Percentiles rank a stretch among this genome's conserved stretches.
These are phyloP conservation scores for Phellopilus nigrolimitatus DNA, from an alignment of 1,284 basidiomycete genomes.

Conservation along the genomic window DNA sequence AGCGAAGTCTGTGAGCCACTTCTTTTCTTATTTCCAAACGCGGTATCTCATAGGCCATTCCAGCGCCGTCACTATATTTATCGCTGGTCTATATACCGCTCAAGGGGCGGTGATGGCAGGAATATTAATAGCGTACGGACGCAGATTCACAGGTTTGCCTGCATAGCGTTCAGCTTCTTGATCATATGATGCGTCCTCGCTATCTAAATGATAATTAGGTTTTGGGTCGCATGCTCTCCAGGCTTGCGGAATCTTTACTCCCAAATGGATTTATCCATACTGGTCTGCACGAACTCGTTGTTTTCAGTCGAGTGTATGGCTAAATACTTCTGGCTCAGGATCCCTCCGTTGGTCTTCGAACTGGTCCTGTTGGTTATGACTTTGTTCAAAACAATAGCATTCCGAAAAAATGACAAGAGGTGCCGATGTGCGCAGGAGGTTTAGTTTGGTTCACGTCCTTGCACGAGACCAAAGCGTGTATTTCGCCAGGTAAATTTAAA, in stretches of 20 bases:
- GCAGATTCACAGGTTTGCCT: not conserved
- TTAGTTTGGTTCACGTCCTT: not conserved
- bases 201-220: not conserved
- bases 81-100: not conserved
- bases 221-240: not conserved
- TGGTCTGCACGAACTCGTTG: not conserved
- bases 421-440: not conserved
- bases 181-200: not conserved
- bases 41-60: not conserved
- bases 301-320: too few species aligned
- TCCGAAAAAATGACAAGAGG: not conserved
- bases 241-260: not conserved
- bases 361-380: constrained; percentile 5
- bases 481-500: not conserved
- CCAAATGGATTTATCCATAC: not conserved
- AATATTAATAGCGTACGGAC: not conserved
- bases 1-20: constrained; percentile 10
- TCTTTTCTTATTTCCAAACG: not conserved
- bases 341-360: constrained; percentile 1
- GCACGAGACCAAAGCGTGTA: constrained; percentile 1
- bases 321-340: too few species aligned
- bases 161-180: too few species aligned
- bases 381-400: not conserved
- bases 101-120: constrained; percentile 1
- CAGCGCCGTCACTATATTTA: not conserved